A percentile compares a stretch with the other conserved stretches of the same genome.
These are phyloP conservation scores for Capronia coronata DNA, from an alignment of 2,329 filamentous ascomycete species.

Conservation along the genomic window DNA sequence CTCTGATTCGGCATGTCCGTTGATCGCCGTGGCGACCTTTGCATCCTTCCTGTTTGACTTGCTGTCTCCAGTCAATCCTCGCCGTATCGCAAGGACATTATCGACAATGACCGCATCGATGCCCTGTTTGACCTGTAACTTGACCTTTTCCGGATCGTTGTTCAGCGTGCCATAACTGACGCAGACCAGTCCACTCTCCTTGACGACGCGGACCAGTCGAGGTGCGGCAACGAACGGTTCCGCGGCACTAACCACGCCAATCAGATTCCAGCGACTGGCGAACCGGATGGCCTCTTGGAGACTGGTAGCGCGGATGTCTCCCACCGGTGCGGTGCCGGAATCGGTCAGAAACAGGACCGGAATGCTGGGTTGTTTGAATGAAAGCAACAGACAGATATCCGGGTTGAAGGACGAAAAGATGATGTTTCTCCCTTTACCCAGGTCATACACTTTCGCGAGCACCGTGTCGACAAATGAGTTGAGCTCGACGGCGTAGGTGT, in stretches of 20 bases:
- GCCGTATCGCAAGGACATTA: constrained; percentile 83
- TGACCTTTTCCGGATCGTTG: constrained; percentile 77
- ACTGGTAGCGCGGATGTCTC: constrained; percentile 82
- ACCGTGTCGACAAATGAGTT: constrained; percentile 97
- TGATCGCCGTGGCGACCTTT: neutral
- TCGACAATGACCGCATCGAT: constrained; percentile 98
- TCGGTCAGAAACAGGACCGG: constrained; percentile 93
- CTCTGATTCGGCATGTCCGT: neutral
- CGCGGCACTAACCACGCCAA: constrained; percentile 84
- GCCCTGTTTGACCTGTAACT: constrained; percentile 87
- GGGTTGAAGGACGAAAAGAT: constrained; percentile 98
- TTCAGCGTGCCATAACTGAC: constrained; percentile 90
- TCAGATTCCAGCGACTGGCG: constrained; percentile 85
- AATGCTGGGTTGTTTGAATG: constrained; percentile 95
- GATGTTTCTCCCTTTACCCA: constrained; percentile 75
- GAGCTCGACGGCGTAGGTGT: constrained; percentile 88
- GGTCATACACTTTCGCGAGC: constrained; percentile 79
- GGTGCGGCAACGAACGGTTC: constrained; percentile 86
- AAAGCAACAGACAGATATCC: constrained; percentile 87
- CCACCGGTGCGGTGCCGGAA: constrained; percentile 70
- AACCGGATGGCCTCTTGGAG: constrained; percentile 95
- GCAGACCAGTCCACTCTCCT: constrained; percentile 87
- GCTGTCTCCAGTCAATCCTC: constrained; percentile 61
- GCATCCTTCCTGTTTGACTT: constrained; percentile 1
- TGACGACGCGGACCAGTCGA: constrained; percentile 81